A percentile compares a stretch with the other conserved stretches of the same genome.
Conservation (phyloP, 768 basidiomycete species). For the Tricholoma furcatifolium region DNA sequence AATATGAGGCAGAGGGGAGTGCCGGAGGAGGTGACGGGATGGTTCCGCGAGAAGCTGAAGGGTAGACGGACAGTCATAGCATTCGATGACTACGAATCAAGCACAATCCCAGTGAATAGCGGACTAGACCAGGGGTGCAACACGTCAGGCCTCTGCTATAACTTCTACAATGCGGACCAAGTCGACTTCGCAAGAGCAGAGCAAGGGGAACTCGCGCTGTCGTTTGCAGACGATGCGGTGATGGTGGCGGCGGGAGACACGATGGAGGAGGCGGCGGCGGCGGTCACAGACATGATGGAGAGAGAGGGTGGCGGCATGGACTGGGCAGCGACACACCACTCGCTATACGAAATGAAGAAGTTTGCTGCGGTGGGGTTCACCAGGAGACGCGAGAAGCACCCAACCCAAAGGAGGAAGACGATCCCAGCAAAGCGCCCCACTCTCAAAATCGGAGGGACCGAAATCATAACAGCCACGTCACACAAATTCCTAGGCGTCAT, state of each 20-base stretch:
- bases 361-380: neutral
- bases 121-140: too few species aligned
- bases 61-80: neutral
- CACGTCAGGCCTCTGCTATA: too few species aligned
- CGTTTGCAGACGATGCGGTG: neutral
- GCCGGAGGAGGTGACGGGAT: too few species aligned
- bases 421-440: neutral
- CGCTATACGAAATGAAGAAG: neutral
- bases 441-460: neutral
- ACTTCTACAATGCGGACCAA: neutral
- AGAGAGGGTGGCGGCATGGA: neutral
- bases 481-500: constrained; percentile 17
- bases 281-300: neutral
- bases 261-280: neutral
- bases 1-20: constrained; percentile 25
- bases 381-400: neutral
- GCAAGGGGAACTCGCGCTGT: neutral
- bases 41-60: constrained; percentile 4
- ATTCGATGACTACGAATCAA: neutral
- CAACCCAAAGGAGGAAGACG: neutral
- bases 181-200: neutral
- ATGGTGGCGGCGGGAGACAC: neutral
- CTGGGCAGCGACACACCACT: neutral
- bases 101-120: too few species aligned
- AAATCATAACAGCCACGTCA: neutral